Conservation (phyloP, 352 stramenopile species). For the Saprolegnia parasitica region DNA sequence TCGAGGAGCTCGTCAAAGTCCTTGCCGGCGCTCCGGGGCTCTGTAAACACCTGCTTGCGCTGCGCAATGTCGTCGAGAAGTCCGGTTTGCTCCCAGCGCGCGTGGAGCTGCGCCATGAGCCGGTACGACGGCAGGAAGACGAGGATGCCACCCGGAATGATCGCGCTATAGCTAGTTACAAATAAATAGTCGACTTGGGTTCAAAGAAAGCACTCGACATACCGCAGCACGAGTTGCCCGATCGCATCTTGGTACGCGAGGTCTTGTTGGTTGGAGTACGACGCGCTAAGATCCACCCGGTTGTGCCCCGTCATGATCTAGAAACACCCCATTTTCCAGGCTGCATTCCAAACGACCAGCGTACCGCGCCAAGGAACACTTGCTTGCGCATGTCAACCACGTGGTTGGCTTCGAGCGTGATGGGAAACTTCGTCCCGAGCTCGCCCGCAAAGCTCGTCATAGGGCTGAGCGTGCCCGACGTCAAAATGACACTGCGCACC, state of each 20-base stretch:
- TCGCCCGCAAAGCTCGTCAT: conserved; percentile 86
- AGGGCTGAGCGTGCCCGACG: conserved; percentile 76
- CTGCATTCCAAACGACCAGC: neutral
- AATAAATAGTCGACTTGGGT: neutral
- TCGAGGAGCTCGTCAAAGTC: conserved; percentile 76
- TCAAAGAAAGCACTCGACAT: conserved; percentile 31
- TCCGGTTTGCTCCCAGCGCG: conserved; percentile 64
- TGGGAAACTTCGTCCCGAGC: conserved; percentile 70
- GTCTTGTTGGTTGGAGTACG: conserved; percentile 78
- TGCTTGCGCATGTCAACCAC: conserved; percentile 85
- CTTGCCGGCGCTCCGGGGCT: conserved; percentile 69
- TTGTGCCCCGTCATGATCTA: conserved; percentile 61
- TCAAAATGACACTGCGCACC: conserved; percentile 71
- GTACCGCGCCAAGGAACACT: conserved; percentile 57
- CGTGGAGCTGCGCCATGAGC: conserved; percentile 64
- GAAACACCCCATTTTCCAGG: neutral
- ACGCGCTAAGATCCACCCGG: conserved; percentile 64
- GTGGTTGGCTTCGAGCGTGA: conserved; percentile 80
- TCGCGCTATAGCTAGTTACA: conserved; percentile 29
- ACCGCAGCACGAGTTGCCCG: conserved; percentile 66
- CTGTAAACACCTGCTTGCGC: conserved; percentile 56
- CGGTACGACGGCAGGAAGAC: conserved; percentile 87
- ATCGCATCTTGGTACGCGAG: conserved; percentile 78
- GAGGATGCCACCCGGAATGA: conserved; percentile 70
- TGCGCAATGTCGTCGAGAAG: conserved; percentile 56